These are phyloP conservation scores for Vigna angularis DNA, from an alignment of 306 rosid genomes.

Conservation along the genomic window DNA sequence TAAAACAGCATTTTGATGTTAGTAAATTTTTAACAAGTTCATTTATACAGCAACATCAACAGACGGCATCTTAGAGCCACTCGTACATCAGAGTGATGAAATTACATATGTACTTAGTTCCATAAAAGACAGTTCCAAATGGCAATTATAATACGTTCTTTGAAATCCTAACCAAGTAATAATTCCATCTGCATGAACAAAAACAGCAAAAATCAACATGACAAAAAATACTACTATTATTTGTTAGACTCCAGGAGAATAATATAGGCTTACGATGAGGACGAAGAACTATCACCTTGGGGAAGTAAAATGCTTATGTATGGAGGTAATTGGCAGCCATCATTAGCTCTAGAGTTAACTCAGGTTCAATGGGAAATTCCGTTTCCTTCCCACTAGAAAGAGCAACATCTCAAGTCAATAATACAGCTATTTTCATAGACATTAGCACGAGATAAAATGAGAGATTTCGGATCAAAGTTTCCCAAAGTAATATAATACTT, in stretches of 20 bases:
- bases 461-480: conserved; percentile 3
- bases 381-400: conserved; percentile 83
- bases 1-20: background rate
- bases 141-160: conserved; percentile 3
- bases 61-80: background rate
- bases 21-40: conserved; percentile 5
- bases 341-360: conserved; percentile 87
- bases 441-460: conserved; percentile 10
- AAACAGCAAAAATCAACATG: background rate
- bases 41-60: conserved; percentile 24
- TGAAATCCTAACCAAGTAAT: conserved; percentile 1
- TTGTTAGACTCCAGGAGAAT: conserved; percentile 19
- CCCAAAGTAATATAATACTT: conserved; percentile 10
- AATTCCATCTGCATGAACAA: conserved; percentile 26
- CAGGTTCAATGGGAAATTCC: conserved; percentile 91
- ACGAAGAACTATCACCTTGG: conserved; percentile 30
- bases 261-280: conserved; percentile 43
- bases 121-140: conserved; percentile 4
- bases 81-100: background rate
- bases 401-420: conserved; percentile 42
- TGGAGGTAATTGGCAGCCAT: conserved; percentile 97
- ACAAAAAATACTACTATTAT: conserved; percentile 1
- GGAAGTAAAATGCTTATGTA: conserved; percentile 55
- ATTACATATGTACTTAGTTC: conserved; percentile 35
- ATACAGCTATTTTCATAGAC: background rate